Conservation (phyloP, 2,329 filamentous ascomycete genomes). For the Fusarium nematophilum region DNA sequence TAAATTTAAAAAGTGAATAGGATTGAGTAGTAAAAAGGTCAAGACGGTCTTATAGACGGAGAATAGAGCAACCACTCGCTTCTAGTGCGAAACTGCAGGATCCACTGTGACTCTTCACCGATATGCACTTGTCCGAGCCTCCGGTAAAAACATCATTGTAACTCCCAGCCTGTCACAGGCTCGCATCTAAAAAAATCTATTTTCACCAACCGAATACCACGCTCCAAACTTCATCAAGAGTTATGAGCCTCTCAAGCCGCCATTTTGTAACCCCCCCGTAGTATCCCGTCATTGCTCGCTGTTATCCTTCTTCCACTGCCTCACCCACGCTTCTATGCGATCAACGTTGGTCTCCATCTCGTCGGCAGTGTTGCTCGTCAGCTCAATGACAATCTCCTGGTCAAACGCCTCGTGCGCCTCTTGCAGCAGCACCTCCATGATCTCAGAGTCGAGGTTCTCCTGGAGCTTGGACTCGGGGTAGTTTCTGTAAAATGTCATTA, state of each 20-base stretch:
- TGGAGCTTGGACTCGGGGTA: constrained; percentile 90
- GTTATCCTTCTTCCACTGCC: constrained; percentile 81
- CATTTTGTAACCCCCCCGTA: not conserved
- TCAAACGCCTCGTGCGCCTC: constrained; percentile 91
- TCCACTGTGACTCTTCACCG: constrained; percentile 19
- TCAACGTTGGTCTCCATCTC: constrained; percentile 92
- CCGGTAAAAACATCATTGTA: constrained; percentile 34
- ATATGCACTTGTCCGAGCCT: constrained; percentile 32
- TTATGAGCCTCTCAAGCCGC: not conserved
- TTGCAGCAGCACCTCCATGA: constrained; percentile 93
- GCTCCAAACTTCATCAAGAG: not conserved
- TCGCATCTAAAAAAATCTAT: constrained; percentile 37
- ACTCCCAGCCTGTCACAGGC: constrained; percentile 30
- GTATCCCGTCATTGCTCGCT: constrained; percentile 13
- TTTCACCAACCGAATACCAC: constrained; percentile 27
- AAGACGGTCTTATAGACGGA: no score
- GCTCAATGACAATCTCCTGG: constrained; percentile 87
- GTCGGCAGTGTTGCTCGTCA: constrained; percentile 82
- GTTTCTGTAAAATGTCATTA: constrained; percentile 61
- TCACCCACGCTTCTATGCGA: constrained; percentile 83
- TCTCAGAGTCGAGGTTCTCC: constrained; percentile 96
- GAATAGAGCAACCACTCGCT: no score
- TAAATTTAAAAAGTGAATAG: no score
- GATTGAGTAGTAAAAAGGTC: no score
- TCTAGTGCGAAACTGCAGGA: constrained; percentile 4